These are phyloP conservation scores for Sarcodon sp. DNA, from an alignment of 768 basidiomycete species.

Conservation along the genomic window DNA sequence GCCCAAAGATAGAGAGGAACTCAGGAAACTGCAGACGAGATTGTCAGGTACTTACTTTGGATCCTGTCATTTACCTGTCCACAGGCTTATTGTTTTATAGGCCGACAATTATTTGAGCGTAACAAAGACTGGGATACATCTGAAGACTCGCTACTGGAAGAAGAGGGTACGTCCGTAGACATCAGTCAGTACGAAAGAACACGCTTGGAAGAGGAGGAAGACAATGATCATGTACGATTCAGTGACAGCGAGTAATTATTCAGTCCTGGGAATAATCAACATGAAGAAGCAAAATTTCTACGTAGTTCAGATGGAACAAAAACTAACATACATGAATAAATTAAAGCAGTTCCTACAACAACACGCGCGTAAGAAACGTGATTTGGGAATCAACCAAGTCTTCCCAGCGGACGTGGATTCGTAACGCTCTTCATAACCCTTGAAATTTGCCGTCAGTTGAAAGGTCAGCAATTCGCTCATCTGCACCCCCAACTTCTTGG, in stretches of 20 bases:
- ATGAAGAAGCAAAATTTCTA: too few relatives aligned
- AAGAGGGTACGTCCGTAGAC: slow-evolving; percentile 80
- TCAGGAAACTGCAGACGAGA: slow-evolving; percentile 46
- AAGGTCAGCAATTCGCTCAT: slow-evolving; percentile 33
- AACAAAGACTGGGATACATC: slow-evolving; percentile 56
- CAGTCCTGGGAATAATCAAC: too few relatives aligned
- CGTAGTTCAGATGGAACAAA: too few relatives aligned
- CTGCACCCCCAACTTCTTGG: slow-evolving; percentile 40
- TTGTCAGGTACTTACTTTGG: slow-evolving; percentile 45
- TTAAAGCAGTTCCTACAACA: too few relatives aligned
- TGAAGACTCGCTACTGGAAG: slow-evolving; percentile 75
- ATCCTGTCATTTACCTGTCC: background rate
- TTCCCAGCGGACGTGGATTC: background rate
- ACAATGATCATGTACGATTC: slow-evolving; percentile 52
- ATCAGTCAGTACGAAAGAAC: slow-evolving; percentile 78
- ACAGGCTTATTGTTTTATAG: slow-evolving; percentile 24
- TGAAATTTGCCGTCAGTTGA: slow-evolving; percentile 40
- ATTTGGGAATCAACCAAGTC: too few relatives aligned
- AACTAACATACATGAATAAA: too few relatives aligned
- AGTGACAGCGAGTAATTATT: slow-evolving; percentile 72
- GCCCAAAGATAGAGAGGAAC: slow-evolving; percentile 79
- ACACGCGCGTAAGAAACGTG: too few relatives aligned
- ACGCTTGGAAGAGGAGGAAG: slow-evolving; percentile 43
- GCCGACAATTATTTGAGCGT: slow-evolving; percentile 86
- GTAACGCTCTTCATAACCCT: slow-evolving; percentile 32